Evolutionary conservation across 116 monocot species (phyloP).

Genomic region (Papilionanthe hybrid): DNA sequence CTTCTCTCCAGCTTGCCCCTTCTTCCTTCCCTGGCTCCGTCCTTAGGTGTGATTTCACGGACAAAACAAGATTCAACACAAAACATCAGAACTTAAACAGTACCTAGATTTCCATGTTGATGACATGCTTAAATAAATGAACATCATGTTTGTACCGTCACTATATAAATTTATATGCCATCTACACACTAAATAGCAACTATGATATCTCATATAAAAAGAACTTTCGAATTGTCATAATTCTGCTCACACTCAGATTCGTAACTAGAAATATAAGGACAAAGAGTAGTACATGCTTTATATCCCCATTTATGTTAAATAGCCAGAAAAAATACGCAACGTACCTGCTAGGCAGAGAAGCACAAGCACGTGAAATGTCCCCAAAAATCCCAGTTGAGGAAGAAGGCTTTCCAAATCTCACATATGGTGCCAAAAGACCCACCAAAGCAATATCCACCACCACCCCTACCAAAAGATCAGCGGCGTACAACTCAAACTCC

Average conservation of each 20-base stretch:
- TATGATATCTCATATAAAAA: not conserved
- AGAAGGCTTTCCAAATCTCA: constrained; percentile 59
- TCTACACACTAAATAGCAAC: not conserved
- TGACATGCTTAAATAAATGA: not conserved
- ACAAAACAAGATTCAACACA: no score
- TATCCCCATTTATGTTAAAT: not conserved
- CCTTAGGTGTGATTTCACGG: no score
- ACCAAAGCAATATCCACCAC: constrained; percentile 88
- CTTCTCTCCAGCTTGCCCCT: no score
- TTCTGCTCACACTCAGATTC: not conserved
- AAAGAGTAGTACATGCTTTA: no score
- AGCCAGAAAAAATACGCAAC: not conserved
- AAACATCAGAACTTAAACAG: no score
- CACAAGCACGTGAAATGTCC: constrained; percentile 39
- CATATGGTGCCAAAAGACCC: constrained; percentile 91
- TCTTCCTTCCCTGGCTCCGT: no score
- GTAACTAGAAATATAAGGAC: no score
- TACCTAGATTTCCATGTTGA: not conserved
- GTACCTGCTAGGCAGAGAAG: constrained; percentile 82
- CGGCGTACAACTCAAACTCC: constrained; percentile 95
- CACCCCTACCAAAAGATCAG: constrained; percentile 90
- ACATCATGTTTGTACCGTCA: not conserved
- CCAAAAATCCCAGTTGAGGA: constrained; percentile 48
- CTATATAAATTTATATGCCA: not conserved
- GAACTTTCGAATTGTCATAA: not conserved